Evolutionary conservation across 139 green algal genomes (phyloP).

Genomic region (Tetraselmis striata): DNA sequence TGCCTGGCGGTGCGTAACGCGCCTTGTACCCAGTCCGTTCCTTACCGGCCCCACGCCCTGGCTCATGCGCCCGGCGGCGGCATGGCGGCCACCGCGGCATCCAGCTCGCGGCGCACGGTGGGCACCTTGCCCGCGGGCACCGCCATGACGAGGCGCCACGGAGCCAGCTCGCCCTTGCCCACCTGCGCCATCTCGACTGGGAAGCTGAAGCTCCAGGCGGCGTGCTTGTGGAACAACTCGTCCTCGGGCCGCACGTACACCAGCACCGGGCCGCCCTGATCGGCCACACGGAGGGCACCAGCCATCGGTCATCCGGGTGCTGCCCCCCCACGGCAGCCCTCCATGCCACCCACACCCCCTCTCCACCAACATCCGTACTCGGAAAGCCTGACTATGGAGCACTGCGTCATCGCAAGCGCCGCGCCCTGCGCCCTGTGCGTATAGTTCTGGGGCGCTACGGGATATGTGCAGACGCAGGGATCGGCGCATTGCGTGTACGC

Average conservation of each 20-base stretch:
- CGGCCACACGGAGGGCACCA: not conserved
- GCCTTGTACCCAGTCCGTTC: too few species aligned
- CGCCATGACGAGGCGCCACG: conserved; percentile 44
- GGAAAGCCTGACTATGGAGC: too few species aligned
- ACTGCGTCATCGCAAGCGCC: too few species aligned
- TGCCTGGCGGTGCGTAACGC: too few species aligned
- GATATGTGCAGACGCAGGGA: too few species aligned
- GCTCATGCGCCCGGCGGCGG: not conserved
- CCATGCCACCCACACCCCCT: too few species aligned
- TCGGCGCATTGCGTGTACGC: too few species aligned
- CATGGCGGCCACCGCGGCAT: conserved; percentile 21
- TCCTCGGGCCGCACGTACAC: conserved; percentile 81
- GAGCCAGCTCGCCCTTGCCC: conserved; percentile 49
- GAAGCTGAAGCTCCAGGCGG: conserved; percentile 59
- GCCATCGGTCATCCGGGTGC: too few species aligned
- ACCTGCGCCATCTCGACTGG: conserved; percentile 39
- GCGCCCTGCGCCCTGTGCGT: conserved; percentile 9
- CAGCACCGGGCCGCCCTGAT: conserved; percentile 24
- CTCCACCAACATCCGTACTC: conserved; percentile 16
- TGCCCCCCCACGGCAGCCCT: too few species aligned
- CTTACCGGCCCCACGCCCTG: too few species aligned
- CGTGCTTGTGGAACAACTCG: conserved; percentile 71
- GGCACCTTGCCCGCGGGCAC: conserved; percentile 27
- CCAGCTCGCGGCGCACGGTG: conserved; percentile 32
- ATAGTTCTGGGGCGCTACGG: conserved; percentile 2